Conservation (phyloP, 345 rosid genomes). For the Syzygium jambos region DNA sequence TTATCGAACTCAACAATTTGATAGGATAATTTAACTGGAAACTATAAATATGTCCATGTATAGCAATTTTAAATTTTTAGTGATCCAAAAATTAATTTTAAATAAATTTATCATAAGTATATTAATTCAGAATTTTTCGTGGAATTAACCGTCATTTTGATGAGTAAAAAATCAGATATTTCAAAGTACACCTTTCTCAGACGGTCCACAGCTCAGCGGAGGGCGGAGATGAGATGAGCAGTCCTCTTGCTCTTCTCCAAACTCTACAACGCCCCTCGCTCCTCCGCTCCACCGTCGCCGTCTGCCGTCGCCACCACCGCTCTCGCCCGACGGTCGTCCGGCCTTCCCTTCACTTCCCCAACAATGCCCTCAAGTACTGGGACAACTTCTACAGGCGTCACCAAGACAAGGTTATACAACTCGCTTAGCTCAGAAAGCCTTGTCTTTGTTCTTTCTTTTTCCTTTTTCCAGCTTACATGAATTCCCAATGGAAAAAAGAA, state of each 20-base stretch:
- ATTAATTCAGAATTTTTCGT: too few relatives aligned
- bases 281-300: not conserved
- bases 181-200: not conserved
- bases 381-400: constrained; percentile 48
- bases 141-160: not conserved
- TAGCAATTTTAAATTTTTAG: too few relatives aligned
- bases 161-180: rapidly evolving
- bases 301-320: not conserved
- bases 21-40: too few relatives aligned
- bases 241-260: not conserved
- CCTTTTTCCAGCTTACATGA: not conserved
- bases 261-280: not conserved
- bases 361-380: constrained; percentile 41
- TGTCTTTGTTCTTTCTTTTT: not conserved
- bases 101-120: too few relatives aligned
- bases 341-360: constrained; percentile 14
- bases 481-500: not conserved
- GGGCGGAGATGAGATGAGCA: not conserved
- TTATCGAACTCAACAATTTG: too few relatives aligned
- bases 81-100: too few relatives aligned
- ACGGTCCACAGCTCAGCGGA: not conserved
- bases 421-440: not conserved
- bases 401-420: constrained; percentile 20
- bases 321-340: not conserved
- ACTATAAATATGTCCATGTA: too few relatives aligned